phyloP scores from a whole-genome alignment of 768 basidiomycete genomes.

The Dioszegia aurantiaca region DNA sequence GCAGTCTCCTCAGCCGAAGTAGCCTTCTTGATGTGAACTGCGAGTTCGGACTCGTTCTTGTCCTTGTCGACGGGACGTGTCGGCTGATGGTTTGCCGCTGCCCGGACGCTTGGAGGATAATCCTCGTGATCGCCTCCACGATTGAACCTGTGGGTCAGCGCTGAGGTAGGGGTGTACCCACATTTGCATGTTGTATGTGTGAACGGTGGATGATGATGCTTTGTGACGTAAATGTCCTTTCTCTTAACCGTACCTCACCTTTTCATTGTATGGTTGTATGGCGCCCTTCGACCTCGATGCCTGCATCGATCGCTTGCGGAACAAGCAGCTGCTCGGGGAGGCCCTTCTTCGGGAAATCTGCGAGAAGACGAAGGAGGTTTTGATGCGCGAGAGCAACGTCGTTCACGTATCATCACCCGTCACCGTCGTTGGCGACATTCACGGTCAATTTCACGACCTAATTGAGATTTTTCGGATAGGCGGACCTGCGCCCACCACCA shows the following conservation, averaged over 20 bases:
- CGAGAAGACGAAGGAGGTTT: conserved; percentile 98
- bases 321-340: conserved; percentile 92
- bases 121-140: conserved; percentile 45
- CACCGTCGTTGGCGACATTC: conserved; percentile 98
- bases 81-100: conserved; percentile 66
- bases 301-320: conserved; percentile 83
- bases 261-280: conserved; percentile 24
- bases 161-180: background rate
- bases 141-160: conserved; percentile 28
- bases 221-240: background rate
- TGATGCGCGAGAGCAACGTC: conserved; percentile 98
- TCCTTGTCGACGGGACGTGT: conserved; percentile 98
- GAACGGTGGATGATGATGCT: background rate
- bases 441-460: conserved; percentile 99
- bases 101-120: conserved; percentile 56
- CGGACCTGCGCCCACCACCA: conserved; percentile 91
- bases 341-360: conserved; percentile 95
- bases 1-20: conserved; percentile 92
- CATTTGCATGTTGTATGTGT: background rate
- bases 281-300: conserved; percentile 85
- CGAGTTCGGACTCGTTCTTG: conserved; percentile 90
- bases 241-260: background rate
- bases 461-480: conserved; percentile 99
- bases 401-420: conserved; percentile 95
- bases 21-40: conserved; percentile 96